Percentiles rank a stretch among this genome's conserved stretches.
phyloP scores from a whole-genome alignment of 306 rosid species.

The Cucurbita argyrosperma region DNA sequence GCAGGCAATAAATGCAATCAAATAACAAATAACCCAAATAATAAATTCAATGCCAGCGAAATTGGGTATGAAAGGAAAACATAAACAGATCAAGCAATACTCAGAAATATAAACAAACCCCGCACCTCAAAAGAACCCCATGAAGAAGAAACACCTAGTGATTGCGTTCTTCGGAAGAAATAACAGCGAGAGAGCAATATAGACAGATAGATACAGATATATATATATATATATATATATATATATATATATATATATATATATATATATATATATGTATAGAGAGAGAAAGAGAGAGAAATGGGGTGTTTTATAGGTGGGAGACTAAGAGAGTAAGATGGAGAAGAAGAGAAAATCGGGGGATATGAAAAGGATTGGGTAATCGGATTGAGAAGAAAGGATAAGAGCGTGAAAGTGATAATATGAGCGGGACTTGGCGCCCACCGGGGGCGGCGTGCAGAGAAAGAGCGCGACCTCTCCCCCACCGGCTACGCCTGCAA shows the following conservation, averaged over 20 bases:
- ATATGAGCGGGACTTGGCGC: slow-evolving; percentile 8
- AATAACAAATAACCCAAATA: not conserved
- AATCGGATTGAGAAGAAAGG: not conserved
- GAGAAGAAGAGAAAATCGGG: not conserved
- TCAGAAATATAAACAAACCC: not conserved
- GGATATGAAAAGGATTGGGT: not conserved
- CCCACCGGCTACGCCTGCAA: slow-evolving; percentile 30
- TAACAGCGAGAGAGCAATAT: not conserved
- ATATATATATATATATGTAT: not conserved
- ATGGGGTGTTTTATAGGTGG: not conserved
- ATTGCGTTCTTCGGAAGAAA: not conserved
- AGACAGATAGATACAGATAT: not conserved
- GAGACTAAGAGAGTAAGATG: not conserved
- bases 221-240: not conserved
- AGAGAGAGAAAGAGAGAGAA: not conserved
- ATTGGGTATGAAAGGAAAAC: not conserved
- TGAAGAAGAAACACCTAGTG: not conserved
- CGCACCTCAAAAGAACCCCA: slow-evolving; percentile 4
- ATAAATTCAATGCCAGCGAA: not conserved
- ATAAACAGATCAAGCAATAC: not conserved
- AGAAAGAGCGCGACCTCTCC: slow-evolving; percentile 22
- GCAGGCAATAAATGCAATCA: not conserved
- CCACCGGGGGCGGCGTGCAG: not conserved
- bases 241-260: not conserved
- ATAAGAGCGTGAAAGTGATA: slow-evolving; percentile 6